These are phyloP conservation scores for Aspergillus ibericus DNA, from an alignment of 2,329 filamentous ascomycete genomes.

Conservation along the genomic window DNA sequence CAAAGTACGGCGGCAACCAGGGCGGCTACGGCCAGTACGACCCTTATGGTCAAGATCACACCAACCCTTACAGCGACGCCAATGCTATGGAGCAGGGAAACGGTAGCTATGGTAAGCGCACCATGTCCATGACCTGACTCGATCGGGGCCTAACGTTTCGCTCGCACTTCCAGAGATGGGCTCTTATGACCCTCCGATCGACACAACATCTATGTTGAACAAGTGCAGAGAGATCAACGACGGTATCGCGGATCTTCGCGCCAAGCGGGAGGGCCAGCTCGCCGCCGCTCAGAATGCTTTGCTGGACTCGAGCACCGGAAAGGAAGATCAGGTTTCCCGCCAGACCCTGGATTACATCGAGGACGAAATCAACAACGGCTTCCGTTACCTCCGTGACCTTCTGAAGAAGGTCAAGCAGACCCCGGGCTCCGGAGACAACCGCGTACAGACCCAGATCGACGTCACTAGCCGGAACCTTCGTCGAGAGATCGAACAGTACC, in stretches of 20 bases:
- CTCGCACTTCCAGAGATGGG: slow-evolving; percentile 43
- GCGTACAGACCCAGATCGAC: slow-evolving; percentile 78
- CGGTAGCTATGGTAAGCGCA: slow-evolving; percentile 35
- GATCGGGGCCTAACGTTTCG: background rate
- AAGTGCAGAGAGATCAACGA: slow-evolving; percentile 79
- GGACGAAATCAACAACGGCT: slow-evolving; percentile 77
- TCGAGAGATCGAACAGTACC: slow-evolving; percentile 76
- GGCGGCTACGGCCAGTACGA: slow-evolving; percentile 57
- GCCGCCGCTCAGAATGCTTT: slow-evolving; percentile 68
- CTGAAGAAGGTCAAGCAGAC: slow-evolving; percentile 81
- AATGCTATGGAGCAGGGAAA: slow-evolving; percentile 35
- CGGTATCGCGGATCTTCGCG: slow-evolving; percentile 72
- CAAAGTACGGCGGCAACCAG: slow-evolving; percentile 29
- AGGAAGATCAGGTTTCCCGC: slow-evolving; percentile 64
- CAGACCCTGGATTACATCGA: slow-evolving; percentile 71
- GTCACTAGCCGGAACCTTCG: slow-evolving; percentile 78
- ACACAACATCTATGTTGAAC: slow-evolving; percentile 78
- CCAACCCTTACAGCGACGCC: slow-evolving; percentile 29
- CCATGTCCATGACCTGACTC: background rate
- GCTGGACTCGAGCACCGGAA: slow-evolving; percentile 72
- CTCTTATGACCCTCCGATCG: slow-evolving; percentile 39
- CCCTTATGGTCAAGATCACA: slow-evolving; percentile 48
- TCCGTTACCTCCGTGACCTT: slow-evolving; percentile 74
- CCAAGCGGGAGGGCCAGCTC: slow-evolving; percentile 49
- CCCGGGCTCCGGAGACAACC: slow-evolving; percentile 69